Evolutionary conservation across 192 early-diverging fungal genomes (phyloP), one percentile per base, ranked within the genome.

Genomic region (Coemansia sp.): DNA sequence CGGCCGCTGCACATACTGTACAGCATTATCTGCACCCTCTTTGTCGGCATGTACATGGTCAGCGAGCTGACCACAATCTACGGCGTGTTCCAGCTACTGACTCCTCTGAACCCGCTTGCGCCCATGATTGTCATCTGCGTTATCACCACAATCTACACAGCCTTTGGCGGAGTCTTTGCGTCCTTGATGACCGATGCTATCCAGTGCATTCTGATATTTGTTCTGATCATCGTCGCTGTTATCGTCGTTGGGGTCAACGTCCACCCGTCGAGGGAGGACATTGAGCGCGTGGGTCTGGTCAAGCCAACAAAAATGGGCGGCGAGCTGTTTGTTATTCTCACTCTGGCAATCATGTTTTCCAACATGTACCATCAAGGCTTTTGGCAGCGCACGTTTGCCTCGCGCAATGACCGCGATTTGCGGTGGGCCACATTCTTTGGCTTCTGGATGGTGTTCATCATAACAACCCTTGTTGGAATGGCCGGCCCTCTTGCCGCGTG

Each of bases 321-420:
- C 66, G 86, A 89, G 69, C 77, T 86, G 34, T 74, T 88, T 68
- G 83, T 75, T 3, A 86, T 87, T 42, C 81, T 91, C 59, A 82
- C 86, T 7, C 78, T 85, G 56, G 87, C 89, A 37, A 83, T 90
- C 64, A 77, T 72, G 31, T 81, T 83, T 52, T 76, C 88, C 25
- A 85, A 85, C 58, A 79, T 90, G 71, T 90, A 87, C 69, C 87
- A 88, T 40, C 88, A 91, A 68, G 86, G 82, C 23, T 86, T 87
- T 34, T 91, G 89, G 89, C 89, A 91, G 78, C 85, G 88, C 42
- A 86, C 88, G 13, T 91, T 88, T 84, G 80, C 88, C n/a, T 84
- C 89, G 12, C 79, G 78, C 25, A 83, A 77, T 48, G 83, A 91
- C 62, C 76, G 84, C 21, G 86, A 87, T n/a, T 58, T 91, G 68